Evolutionary conservation across 495 filamentous ascomycete species (phyloP).

Genomic region (Gamarada debralockiae): DNA sequence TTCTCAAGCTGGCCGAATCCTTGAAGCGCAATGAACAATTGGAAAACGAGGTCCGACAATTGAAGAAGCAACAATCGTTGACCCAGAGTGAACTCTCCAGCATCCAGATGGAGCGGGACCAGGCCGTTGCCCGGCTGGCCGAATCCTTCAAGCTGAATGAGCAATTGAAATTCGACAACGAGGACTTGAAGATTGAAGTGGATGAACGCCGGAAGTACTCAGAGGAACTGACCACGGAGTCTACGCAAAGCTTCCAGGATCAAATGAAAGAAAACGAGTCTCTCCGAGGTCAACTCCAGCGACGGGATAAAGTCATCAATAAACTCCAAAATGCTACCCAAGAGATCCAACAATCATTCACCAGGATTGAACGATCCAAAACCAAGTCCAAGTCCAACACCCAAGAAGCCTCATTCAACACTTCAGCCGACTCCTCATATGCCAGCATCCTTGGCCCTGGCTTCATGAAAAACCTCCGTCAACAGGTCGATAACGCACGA

Average conservation of each 20-base stretch:
- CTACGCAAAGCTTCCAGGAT: no score
- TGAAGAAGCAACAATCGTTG: no score
- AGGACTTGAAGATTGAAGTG: background rate
- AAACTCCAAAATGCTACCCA: background rate
- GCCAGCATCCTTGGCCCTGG: background rate
- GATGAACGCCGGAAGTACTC: no score
- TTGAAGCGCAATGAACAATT: background rate
- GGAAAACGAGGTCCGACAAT: background rate
- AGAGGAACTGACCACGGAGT: no score
- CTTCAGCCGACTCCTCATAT: background rate
- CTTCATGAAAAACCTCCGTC: slow-evolving; percentile 6
- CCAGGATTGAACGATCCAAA: background rate
- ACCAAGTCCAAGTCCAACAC: background rate
- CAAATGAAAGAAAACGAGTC: slow-evolving; percentile 1
- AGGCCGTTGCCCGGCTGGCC: background rate
- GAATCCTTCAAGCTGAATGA: background rate
- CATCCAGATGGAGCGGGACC: background rate
- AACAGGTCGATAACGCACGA: background rate
- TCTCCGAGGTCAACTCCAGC: background rate
- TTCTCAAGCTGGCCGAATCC: background rate
- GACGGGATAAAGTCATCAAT: background rate
- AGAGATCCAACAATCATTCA: background rate
- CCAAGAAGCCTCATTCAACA: slow-evolving; percentile 2
- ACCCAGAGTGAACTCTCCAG: no score
- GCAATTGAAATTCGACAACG: slow-evolving; percentile 4